These are phyloP conservation scores for Rhynchosporium agropyri DNA, from an alignment of 2,329 filamentous ascomycete genomes.

Conservation along the genomic window DNA sequence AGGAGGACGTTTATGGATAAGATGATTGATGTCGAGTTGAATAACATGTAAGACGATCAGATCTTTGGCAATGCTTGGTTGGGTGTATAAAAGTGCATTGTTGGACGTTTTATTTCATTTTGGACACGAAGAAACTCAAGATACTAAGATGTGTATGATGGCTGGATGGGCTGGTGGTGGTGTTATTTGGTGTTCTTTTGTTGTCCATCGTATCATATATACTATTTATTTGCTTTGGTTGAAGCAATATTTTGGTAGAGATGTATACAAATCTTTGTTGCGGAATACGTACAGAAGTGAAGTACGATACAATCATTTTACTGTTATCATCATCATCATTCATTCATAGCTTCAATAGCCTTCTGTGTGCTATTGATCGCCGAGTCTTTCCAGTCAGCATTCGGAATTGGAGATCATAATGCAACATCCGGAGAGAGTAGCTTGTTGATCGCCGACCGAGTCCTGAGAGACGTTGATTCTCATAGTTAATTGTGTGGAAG, in stretches of 20 bases:
- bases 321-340: background rate
- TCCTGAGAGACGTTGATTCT: too few species aligned
- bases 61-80: background rate
- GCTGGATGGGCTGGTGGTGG: constrained; percentile 11
- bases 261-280: constrained; percentile 6
- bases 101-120: background rate
- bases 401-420: too few species aligned
- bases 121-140: background rate
- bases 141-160: constrained; percentile 3
- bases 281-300: constrained; percentile 20
- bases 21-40: constrained; percentile 90
- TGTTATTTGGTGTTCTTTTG: constrained; percentile 14
- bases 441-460: too few species aligned
- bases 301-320: constrained; percentile 21
- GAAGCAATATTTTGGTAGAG: background rate
- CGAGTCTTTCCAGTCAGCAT: too few species aligned
- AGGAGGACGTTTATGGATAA: constrained; percentile 86
- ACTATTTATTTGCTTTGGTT: background rate
- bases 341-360: too few species aligned
- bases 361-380: too few species aligned
- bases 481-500: too few species aligned
- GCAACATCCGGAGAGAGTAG: too few species aligned
- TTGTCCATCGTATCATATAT: background rate
- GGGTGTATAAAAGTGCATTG: constrained; percentile 12
- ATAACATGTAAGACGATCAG: constrained; percentile 71